Evolutionary conservation across 495 filamentous ascomycete genomes (phyloP).

Genomic region (Talaromyces thailandensis): DNA sequence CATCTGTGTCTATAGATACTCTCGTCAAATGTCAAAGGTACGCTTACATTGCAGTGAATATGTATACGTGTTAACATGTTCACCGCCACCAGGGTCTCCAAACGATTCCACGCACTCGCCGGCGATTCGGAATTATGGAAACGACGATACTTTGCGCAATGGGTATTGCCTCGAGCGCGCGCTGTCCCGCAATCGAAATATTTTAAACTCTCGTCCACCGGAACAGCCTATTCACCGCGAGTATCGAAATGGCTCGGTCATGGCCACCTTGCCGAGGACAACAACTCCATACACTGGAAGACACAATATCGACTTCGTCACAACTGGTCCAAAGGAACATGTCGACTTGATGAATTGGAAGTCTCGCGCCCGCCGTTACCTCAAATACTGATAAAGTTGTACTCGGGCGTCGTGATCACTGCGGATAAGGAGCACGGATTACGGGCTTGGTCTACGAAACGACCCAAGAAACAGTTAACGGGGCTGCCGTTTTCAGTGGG

Average conservation of each 20-base stretch:
- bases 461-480: conserved; percentile 28
- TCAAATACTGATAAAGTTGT: conserved; percentile 60
- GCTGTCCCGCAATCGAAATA: conserved; percentile 62
- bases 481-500: conserved; percentile 13
- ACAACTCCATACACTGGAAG: conserved; percentile 66
- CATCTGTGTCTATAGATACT: conserved; percentile 58
- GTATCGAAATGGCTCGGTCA: conserved; percentile 80
- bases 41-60: neutral
- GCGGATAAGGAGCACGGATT: conserved; percentile 63
- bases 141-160: conserved; percentile 75
- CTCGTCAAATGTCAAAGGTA: conserved; percentile 63
- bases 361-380: conserved; percentile 48
- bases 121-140: conserved; percentile 90
- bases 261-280: conserved; percentile 44
- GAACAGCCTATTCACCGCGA: conserved; percentile 58
- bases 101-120: conserved; percentile 62
- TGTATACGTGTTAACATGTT: neutral
- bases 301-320: conserved; percentile 79
- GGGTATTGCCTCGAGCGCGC: conserved; percentile 75
- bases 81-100: conserved; percentile 51
- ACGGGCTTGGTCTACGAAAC: conserved; percentile 67
- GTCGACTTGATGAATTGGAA: conserved; percentile 66
- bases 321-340: conserved; percentile 85
- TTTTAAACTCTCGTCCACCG: conserved; percentile 23
- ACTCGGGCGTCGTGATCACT: conserved; percentile 68